Conservation (phyloP, 192 early-diverging fungal genomes). For the Coemansia brasiliensis region DNA sequence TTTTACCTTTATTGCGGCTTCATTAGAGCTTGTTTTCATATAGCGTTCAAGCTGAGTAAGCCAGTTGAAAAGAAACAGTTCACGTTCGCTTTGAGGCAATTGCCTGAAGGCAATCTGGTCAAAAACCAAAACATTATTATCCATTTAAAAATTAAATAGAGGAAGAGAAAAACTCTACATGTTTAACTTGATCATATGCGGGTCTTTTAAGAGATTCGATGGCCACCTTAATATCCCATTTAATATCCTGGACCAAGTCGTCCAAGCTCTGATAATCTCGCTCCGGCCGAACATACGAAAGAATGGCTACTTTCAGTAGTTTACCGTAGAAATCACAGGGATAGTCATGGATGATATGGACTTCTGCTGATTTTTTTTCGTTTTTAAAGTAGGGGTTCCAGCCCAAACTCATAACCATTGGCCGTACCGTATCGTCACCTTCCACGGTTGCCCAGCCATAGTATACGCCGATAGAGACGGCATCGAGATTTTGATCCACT, state of each 20-base stretch:
- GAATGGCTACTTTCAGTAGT: slow-evolving; percentile 77
- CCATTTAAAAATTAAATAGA: not conserved
- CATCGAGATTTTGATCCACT: slow-evolving; percentile 62
- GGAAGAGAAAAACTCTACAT: not conserved
- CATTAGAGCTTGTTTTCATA: slow-evolving; percentile 41
- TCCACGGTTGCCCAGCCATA: slow-evolving; percentile 90
- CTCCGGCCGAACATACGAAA: slow-evolving; percentile 89
- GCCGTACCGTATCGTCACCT: slow-evolving; percentile 58
- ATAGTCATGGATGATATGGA: slow-evolving; percentile 92
- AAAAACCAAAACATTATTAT: not conserved
- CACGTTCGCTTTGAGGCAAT: slow-evolving; percentile 62
- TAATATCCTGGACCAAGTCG: slow-evolving; percentile 89
- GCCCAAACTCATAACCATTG: slow-evolving; percentile 99
- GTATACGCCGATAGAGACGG: slow-evolving; percentile 86
- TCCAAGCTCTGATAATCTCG: slow-evolving; percentile 87
- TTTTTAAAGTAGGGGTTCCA: slow-evolving; percentile 99
- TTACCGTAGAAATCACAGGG: slow-evolving; percentile 89
- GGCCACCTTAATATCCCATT: slow-evolving; percentile 69
- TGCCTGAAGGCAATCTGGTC: slow-evolving; percentile 21
- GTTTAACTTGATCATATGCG: slow-evolving; percentile 17
- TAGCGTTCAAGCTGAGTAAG: slow-evolving; percentile 78
- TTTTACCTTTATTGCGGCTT: not conserved
- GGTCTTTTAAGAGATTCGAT: slow-evolving; percentile 21
- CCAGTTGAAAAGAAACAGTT: slow-evolving; percentile 90
- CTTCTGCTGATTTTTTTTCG: slow-evolving; percentile 93